Percentiles rank a stretch among this genome's conserved stretches.
These are phyloP conservation scores for Cunninghamia lanceolata DNA, from an alignment of 75 land plant genomes.

Conservation along the genomic window DNA sequence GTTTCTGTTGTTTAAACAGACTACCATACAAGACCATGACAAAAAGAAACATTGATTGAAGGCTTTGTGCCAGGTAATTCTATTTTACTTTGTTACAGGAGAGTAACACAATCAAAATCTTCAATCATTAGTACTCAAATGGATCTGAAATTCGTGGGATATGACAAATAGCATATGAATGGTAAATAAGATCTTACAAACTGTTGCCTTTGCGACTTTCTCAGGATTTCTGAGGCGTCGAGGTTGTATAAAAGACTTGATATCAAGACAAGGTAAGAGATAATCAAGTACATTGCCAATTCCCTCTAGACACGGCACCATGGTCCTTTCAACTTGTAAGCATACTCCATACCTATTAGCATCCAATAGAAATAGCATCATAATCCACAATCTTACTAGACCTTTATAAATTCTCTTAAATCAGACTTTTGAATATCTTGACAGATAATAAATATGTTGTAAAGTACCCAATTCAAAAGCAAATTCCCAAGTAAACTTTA, in stretches of 20 bases:
- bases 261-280: conserved; percentile 60
- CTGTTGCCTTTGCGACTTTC: conserved; percentile 70
- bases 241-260: conserved; percentile 39
- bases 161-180: neutral
- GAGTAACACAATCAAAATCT: neutral
- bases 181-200: conserved; percentile 51
- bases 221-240: conserved; percentile 77
- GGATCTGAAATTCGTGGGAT: neutral
- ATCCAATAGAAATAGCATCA: neutral
- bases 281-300: conserved; percentile 47
- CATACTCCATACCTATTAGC: conserved; percentile 57
- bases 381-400: neutral
- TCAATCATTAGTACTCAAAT: neutral
- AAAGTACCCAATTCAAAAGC: neutral
- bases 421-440: neutral
- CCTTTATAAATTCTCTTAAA: neutral
- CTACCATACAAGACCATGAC: neutral
- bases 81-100: neutral
- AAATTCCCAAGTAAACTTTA: neutral
- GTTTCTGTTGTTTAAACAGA: neutral
- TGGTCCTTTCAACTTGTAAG: conserved; percentile 47
- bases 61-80: neutral
- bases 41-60: neutral
- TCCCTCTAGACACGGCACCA: conserved; percentile 88
- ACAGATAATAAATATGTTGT: neutral